phyloP scores from a whole-genome alignment of 768 basidiomycete species.

The Tulasnella sp. region DNA sequence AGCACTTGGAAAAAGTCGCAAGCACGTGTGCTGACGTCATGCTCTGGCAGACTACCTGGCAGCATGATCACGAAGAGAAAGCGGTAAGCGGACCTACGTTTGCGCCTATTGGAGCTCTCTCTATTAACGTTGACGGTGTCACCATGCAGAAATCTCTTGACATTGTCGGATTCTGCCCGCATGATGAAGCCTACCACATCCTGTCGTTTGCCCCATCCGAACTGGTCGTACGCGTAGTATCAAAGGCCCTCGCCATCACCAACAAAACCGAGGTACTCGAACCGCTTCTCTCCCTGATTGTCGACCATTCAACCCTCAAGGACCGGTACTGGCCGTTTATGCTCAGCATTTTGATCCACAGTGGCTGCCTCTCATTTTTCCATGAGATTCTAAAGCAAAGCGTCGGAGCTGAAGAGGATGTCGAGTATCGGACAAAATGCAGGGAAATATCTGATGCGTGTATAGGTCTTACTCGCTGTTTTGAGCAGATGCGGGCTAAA shows the following conservation, averaged over 20 bases:
- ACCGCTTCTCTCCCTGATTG: background rate
- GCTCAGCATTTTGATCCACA: background rate
- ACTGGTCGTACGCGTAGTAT: background rate
- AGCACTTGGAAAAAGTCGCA: background rate
- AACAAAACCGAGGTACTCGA: background rate
- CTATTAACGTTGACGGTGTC: background rate
- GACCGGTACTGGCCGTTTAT: background rate
- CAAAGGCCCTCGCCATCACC: background rate
- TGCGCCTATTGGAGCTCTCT: no score
- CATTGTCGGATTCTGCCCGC: background rate
- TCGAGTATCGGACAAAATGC: background rate
- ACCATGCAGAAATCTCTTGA: background rate
- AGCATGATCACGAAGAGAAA: background rate
- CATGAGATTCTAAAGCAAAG: background rate
- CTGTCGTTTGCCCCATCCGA: background rate
- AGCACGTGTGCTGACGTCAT: background rate
- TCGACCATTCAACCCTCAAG: background rate
- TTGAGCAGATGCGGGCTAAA: background rate
- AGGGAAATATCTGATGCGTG: background rate
- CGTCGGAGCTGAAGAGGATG: background rate
- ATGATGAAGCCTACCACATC: constrained; percentile 2
- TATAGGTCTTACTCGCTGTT: background rate
- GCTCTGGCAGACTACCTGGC: background rate
- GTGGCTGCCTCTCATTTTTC: background rate
- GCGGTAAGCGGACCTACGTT: background rate